phyloP scores from a whole-genome alignment of 1,284 basidiomycete genomes.

The Cutaneotrichosporon sp. region DNA sequence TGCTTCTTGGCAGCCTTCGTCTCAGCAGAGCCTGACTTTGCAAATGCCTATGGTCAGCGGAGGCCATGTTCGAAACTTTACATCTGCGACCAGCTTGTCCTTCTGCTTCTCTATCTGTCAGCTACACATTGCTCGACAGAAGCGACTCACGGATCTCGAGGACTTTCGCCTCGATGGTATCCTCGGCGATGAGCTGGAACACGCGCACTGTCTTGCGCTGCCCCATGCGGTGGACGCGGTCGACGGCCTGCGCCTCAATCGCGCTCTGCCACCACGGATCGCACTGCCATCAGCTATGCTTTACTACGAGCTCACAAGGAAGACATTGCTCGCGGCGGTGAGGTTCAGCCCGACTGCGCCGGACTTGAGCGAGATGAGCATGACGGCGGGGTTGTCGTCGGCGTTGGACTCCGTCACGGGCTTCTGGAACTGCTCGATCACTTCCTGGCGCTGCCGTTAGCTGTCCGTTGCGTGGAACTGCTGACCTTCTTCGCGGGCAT shows the following conservation, averaged over 20 bases:
- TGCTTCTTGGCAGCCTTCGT: slow-evolving; percentile 33
- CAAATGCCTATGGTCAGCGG: slow-evolving; percentile 33
- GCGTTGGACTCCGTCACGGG: slow-evolving; percentile 53
- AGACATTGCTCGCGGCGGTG: slow-evolving; percentile 84
- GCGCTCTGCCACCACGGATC: slow-evolving; percentile 74
- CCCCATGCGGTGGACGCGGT: slow-evolving; percentile 73
- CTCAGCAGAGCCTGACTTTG: slow-evolving; percentile 34
- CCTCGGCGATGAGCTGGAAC: slow-evolving; percentile 79
- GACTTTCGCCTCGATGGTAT: slow-evolving; percentile 79
- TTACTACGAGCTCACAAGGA: slow-evolving; percentile 58
- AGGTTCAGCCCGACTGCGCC: slow-evolving; percentile 77
- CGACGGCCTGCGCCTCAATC: slow-evolving; percentile 73
- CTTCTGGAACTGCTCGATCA: slow-evolving; percentile 65
- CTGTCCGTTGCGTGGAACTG: background rate
- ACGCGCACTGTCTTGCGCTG: slow-evolving; percentile 75
- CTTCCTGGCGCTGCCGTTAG: slow-evolving; percentile 58
- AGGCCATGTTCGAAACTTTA: slow-evolving; percentile 2
- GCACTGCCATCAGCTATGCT: slow-evolving; percentile 34
- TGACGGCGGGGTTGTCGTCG: slow-evolving; percentile 60
- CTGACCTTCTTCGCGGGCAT: slow-evolving; percentile 63
- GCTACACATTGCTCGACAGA: background rate
- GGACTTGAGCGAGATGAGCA: slow-evolving; percentile 78
- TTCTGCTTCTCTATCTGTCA: slow-evolving; percentile 37
- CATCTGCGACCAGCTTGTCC: slow-evolving; percentile 39
- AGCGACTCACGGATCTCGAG: slow-evolving; percentile 74